Percentiles rank a stretch among this genome's conserved stretches.
phyloP scores from a whole-genome alignment of 2,329 filamentous ascomycete genomes.

The Alternaria incomplexa region DNA sequence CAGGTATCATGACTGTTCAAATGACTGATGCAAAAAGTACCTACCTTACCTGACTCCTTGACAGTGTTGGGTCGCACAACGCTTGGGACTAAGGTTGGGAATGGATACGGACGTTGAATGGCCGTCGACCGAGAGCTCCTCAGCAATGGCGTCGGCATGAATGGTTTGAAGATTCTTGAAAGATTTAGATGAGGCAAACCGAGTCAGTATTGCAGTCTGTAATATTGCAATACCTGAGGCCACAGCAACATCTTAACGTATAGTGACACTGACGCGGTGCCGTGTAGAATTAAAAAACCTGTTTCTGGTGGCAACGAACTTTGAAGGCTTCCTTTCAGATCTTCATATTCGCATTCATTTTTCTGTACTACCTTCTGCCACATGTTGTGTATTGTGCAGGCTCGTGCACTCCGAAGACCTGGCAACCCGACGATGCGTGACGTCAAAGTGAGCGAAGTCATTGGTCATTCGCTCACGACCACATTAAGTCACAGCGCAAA shows the following conservation, averaged over 20 bases:
- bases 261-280: neutral
- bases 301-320: neutral
- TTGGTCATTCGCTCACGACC: neutral
- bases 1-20: too few species aligned
- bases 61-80: neutral
- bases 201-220: neutral
- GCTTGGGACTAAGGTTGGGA: neutral
- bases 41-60: neutral
- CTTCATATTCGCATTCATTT: neutral
- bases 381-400: neutral
- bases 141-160: too few species aligned
- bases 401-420: neutral
- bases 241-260: neutral
- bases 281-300: neutral
- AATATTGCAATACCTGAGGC: neutral
- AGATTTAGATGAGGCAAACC: too few species aligned
- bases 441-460: constrained; percentile 9
- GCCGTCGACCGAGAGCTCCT: too few species aligned
- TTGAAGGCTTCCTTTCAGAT: neutral
- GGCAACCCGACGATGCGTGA: constrained; percentile 2
- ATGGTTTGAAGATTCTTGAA: neutral
- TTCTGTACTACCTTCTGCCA: neutral
- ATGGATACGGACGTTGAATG: too few species aligned
- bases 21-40: too few species aligned
- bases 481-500: neutral